These are phyloP conservation scores for Tuber magnatum DNA, from an alignment of 495 filamentous ascomycete genomes.

Conservation along the genomic window DNA sequence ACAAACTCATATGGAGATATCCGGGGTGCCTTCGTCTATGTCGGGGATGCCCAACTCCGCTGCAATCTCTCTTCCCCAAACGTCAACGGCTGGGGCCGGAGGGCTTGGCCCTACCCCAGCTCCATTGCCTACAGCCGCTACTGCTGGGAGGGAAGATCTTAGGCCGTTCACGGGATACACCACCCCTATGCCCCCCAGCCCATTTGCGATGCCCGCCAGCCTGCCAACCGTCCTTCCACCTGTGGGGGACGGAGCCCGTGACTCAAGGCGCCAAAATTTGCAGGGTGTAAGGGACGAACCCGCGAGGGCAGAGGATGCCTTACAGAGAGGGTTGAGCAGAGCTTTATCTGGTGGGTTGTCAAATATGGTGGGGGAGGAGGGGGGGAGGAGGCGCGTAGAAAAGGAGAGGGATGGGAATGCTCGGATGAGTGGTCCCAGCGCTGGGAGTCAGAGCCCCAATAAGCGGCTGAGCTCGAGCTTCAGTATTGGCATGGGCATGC, in stretches of 20 bases:
- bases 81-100: conserved; percentile 30
- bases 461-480: conserved; percentile 25
- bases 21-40: conserved; percentile 25
- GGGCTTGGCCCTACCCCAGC: conserved; percentile 37
- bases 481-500: conserved; percentile 28
- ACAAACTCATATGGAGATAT: conserved; percentile 41
- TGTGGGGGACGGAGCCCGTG: conserved; percentile 41
- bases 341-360: conserved; percentile 28
- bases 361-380: conserved; percentile 11
- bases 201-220: conserved; percentile 46
- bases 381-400: conserved; percentile 27
- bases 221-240: conserved; percentile 44
- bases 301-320: conserved; percentile 55
- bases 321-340: conserved; percentile 45
- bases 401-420: conserved; percentile 35
- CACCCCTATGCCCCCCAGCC: conserved; percentile 45
- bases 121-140: conserved; percentile 39
- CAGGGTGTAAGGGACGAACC: conserved; percentile 44
- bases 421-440: conserved; percentile 23
- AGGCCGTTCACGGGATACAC: conserved; percentile 47
- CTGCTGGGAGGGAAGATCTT: conserved; percentile 32
- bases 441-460: conserved; percentile 29
- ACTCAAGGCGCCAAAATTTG: conserved; percentile 35
- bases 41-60: conserved; percentile 29
- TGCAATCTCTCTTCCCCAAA: conserved; percentile 32